A percentile compares a stretch with the other conserved stretches of the same genome.
These are phyloP conservation scores for Stachybotrys chlorohalonatus DNA, from an alignment of 2,329 filamentous ascomycete species.

Conservation along the genomic window DNA sequence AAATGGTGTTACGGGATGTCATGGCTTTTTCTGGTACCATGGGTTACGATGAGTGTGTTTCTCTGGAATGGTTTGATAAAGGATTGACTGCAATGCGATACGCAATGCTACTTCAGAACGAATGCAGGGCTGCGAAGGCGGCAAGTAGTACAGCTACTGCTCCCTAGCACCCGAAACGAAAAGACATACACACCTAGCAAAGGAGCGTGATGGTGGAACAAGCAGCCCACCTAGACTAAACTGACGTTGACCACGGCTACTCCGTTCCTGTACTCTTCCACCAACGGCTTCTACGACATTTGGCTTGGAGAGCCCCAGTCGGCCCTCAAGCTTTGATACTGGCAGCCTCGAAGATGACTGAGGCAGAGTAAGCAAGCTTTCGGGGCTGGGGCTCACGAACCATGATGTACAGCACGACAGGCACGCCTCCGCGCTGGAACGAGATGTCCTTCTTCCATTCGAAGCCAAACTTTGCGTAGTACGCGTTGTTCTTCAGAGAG, in stretches of 20 bases:
- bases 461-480: constrained; percentile 72
- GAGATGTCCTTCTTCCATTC: constrained; percentile 53
- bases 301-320: too few species aligned
- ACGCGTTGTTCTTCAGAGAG: constrained; percentile 55
- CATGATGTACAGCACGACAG: constrained; percentile 70
- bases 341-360: constrained; percentile 1
- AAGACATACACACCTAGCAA: too few species aligned
- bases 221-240: too few species aligned
- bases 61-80: background rate
- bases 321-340: constrained; percentile 1
- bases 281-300: too few species aligned
- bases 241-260: too few species aligned
- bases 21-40: background rate
- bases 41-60: background rate
- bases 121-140: too few species aligned
- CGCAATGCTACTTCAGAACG: too few species aligned
- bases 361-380: constrained; percentile 14
- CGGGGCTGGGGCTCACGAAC: constrained; percentile 56
- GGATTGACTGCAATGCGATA: background rate
- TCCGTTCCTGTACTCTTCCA: too few species aligned
- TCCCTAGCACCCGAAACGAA: too few species aligned
- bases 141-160: too few species aligned
- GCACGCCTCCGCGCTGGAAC: constrained; percentile 46
- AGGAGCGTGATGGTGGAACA: too few species aligned
- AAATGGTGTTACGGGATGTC: background rate